Evolutionary conservation across 345 rosid species (phyloP), one percentile per base, ranked within the genome.

Genomic region (Euphorbia lathyris): DNA sequence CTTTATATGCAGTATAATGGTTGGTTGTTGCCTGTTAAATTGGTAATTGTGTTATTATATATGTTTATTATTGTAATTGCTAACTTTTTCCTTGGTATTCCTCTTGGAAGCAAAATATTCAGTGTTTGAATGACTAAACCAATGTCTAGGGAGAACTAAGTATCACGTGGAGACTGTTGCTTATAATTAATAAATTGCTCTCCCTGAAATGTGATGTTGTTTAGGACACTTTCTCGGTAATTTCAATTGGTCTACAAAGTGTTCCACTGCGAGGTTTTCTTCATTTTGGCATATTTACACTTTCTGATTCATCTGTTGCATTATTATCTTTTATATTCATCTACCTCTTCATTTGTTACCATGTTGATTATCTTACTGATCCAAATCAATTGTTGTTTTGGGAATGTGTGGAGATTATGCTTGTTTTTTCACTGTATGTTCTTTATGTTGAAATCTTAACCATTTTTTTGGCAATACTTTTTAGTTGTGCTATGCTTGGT

Each of bases 401-500:
- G 38, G 22, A 42, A 34, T 64, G 25, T 64, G 38, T 45, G 55
- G 55, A 64, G 34, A 27, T 34, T 0, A 26, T 64, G 22, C 16
- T 26, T n/a, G n/a, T n/a, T 7, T 51, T 20, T 12, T 32, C 11
- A 52, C 14, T 2, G 48, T 13, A 16, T 60, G n/a, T n/a, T n/a
- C n/a, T n/a, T n/a, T n/a, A n/a, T n/a, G 47, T 4, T 16, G 63
- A n/a, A 16, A 58, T 14, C 5, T 29, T 29, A 19, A 20, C 43
- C 17, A 10, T 59, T 20, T 66, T 30, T 0, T 17, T 27, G 19
- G 25, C 19, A 16, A 2, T 51, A 23, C 12, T 19, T 34, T 0
- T 52, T 51, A 11, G 42, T n/a, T 50, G 26, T 12, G 6, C 29
- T 52, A 3, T 67, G 53, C 71, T 74, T 55, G 32, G 78, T 52